Evolutionary conservation across 192 early-diverging fungal genomes (phyloP), one percentile per base, ranked within the genome.

Genomic region (Coemansia sp.): DNA sequence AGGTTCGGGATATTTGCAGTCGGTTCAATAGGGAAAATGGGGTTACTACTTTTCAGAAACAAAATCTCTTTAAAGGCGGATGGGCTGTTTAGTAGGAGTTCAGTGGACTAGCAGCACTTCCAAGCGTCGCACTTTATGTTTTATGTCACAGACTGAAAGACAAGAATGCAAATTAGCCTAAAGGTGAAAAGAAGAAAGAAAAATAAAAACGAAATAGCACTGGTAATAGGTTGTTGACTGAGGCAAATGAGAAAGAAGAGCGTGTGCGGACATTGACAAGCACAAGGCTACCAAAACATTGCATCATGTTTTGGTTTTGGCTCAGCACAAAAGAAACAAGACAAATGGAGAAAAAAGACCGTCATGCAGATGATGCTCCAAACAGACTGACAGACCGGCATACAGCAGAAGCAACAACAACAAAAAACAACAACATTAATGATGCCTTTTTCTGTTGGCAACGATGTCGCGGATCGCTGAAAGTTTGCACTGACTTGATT

Each of bases 171-270:
- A 23, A 43, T 50, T 66, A 45, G 44, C 38, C 32, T 47, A 65
- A 37, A 47, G 32, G 47, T 64, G 39, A 65, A 48, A 52, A 65
- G 49, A 56, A 62, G 47, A 54, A 56, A 43, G 57, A 26, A 48
- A 26, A 57, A 49, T 21, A 9, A 59, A 50, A 52, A 61, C 38
- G 61, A 59, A 52, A 48, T 15, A 44, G 43, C 40, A 37, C 61
- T 43, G 48, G 19, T 2, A 32, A 32, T 32, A 32, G 32, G 32
- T 32, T 32, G 32, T 32, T 32, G 32, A 32, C 32, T 32, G 32
- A 32, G 32, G 32, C 32, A 32, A 32, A 32, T 32, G 32, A 32
- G 32, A 32, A 32, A 32, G 32, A 32, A 32, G 32, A 32, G 32
- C 32, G 32, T 32, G 32, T 32, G 32, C 32, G 32, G 32, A 32